These are phyloP conservation scores for Moniliella sp. DNA, from an alignment of 1,284 basidiomycete genomes.

Conservation along the genomic window DNA sequence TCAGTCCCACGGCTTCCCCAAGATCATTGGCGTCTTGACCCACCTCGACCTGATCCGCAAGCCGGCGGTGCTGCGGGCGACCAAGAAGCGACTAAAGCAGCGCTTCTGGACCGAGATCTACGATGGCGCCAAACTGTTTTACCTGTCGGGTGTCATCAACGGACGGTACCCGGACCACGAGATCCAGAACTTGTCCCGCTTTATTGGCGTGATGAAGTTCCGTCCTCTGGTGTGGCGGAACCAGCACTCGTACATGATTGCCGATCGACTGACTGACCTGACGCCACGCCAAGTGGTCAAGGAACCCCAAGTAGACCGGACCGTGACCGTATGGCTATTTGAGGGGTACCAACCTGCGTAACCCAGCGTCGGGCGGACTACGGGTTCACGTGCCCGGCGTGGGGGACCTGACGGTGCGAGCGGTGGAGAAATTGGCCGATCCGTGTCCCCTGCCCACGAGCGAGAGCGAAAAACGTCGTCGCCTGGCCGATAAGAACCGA, in stretches of 20 bases:
- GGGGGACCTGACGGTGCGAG: conserved; percentile 55
- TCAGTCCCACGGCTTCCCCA: conserved; percentile 89
- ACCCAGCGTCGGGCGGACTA: conserved; percentile 9
- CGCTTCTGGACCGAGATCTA: conserved; percentile 99
- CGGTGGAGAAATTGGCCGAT: conserved; percentile 57
- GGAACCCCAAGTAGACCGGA: conserved; percentile 67
- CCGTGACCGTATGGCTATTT: conserved; percentile 90
- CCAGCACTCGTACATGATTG: conserved; percentile 79
- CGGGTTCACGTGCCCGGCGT: conserved; percentile 82
- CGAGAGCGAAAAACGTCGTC: conserved; percentile 74
- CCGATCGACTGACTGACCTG: conserved; percentile 81
- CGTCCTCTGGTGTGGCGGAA: conserved; percentile 89
- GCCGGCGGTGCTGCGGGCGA: conserved; percentile 58
- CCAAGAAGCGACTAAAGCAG: conserved; percentile 86
- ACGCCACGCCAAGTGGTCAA: conserved; percentile 68
- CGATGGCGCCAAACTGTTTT: conserved; percentile 92
- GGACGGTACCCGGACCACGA: conserved; percentile 93
- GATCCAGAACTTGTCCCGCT: conserved; percentile 71
- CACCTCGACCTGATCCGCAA: conserved; percentile 96
- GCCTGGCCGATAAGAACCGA: conserved; percentile 84
- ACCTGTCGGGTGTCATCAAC: conserved; percentile 88
- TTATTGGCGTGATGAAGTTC: conserved; percentile 96
- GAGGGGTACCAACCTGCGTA: conserved; percentile 38
- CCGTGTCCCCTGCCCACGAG: conserved; percentile 82
- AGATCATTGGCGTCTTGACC: conserved; percentile 84